Evolutionary conservation across 371 early-diverging fungal genomes (phyloP), one percentile per base, ranked within the genome.

Genomic region (Synchytrium microbalum): DNA sequence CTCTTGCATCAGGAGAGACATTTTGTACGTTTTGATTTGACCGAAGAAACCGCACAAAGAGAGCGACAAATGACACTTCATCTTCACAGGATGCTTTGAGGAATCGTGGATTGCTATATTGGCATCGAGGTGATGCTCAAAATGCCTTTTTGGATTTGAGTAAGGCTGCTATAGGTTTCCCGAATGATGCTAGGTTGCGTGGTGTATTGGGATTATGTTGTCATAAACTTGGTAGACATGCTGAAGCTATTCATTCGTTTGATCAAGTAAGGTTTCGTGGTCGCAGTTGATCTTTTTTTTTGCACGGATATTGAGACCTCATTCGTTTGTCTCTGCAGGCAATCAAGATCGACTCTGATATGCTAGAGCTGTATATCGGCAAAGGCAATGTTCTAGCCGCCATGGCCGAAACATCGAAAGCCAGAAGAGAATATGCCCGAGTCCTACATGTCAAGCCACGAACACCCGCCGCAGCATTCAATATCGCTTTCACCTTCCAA

Each of bases 91-190:
- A 77, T 60, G 80, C 80, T 10, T 79, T 77, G 64, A 58, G 77
- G n/a, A 75, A 78, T 58, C 65, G 82, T 3, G 82, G 77, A 1
- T 66, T 80, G 5, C 64, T 82, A 28, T 79, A 82, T 64, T 82
- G 80, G 80, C 69, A 76, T 58, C 65, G 67, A 63, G 80, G 78
- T 1, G 79, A 82, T 54, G 64, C 72, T 8, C 68, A 73, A 26
- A 77, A 77, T 62, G 82, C 82, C 0, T 61, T 79, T 10, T 46
- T 67, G 19, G 82, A 82, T 67, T 60, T 82, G 3, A 58, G 66
- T 28, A 76, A 73, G 0, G 82, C 82, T 0, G 60, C 72, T 19
- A 72, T 77, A 32, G 62, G 67, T 31, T 77, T 70, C 60, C 76
- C 77, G 3, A 73, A 70, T n/a, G 79, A 80, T 54, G 68, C 73